Conservation (phyloP, 257 asterid species). For the Solanum appendiculatum region DNA sequence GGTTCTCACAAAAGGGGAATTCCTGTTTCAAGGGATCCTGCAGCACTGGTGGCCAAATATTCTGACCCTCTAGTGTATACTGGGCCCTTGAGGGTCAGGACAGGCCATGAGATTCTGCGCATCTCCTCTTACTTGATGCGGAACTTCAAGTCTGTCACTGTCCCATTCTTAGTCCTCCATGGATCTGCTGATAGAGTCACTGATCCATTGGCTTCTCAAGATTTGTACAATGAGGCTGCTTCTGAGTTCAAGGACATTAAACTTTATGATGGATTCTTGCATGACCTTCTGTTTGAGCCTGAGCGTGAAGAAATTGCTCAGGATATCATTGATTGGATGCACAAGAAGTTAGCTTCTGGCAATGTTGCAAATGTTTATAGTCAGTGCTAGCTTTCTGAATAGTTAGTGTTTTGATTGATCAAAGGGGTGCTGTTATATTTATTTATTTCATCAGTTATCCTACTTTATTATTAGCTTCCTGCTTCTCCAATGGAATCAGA, state of each 20-base stretch:
- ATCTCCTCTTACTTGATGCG: constrained; percentile 68
- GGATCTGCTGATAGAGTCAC: constrained; percentile 97
- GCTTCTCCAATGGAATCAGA: background rate
- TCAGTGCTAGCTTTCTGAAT: constrained; percentile 5
- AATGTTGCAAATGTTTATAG: constrained; percentile 8
- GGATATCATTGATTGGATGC: constrained; percentile 97
- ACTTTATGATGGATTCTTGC: constrained; percentile 86
- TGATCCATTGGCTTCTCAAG: constrained; percentile 94
- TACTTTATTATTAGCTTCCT: background rate
- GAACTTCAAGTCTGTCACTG: constrained; percentile 59
- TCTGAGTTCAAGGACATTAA: constrained; percentile 78
- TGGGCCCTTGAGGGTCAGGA: constrained; percentile 90
- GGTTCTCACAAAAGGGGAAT: constrained; percentile 97
- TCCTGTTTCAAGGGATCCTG: constrained; percentile 94
- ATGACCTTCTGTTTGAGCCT: constrained; percentile 94
- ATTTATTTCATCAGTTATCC: background rate
- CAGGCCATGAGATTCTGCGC: constrained; percentile 95
- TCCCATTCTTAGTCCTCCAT: constrained; percentile 94
- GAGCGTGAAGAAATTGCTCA: constrained; percentile 85
- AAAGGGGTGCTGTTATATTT: background rate
- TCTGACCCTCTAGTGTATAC: constrained; percentile 97
- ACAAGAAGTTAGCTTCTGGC: constrained; percentile 28
- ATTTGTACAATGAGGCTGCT: constrained; percentile 77
- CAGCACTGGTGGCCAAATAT: constrained; percentile 77
- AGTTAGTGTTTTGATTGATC: background rate